Evolutionary conservation across 2,329 filamentous ascomycete genomes (phyloP).

Genomic region (Pyricularia grisea): DNA sequence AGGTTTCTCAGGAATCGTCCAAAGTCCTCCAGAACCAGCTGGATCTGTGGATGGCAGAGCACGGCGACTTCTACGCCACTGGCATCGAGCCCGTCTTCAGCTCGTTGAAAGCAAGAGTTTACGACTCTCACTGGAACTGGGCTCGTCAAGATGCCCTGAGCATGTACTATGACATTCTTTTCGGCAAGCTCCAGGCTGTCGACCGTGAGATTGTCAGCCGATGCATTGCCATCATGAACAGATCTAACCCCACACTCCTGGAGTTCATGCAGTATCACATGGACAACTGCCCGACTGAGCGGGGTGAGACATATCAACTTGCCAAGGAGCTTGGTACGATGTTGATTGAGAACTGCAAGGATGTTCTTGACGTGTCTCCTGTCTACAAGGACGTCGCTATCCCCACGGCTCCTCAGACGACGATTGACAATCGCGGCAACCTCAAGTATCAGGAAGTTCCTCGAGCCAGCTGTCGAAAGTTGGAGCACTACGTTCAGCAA

Average conservation of each 20-base stretch:
- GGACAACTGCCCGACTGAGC: slow-evolving; percentile 93
- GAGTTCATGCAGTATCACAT: slow-evolving; percentile 99
- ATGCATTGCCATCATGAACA: slow-evolving; percentile 99
- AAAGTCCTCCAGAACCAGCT: slow-evolving; percentile 85
- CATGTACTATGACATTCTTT: slow-evolving; percentile 99
- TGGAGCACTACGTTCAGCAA: slow-evolving; percentile 96
- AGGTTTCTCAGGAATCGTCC: slow-evolving; percentile 76
- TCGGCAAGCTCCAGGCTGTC: slow-evolving; percentile 83
- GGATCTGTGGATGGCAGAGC: slow-evolving; percentile 90
- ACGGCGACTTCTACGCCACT: slow-evolving; percentile 90
- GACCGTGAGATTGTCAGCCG: slow-evolving; percentile 98
- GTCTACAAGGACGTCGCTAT: slow-evolving; percentile 94
- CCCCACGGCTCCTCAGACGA: slow-evolving; percentile 85
- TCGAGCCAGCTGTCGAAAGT: slow-evolving; percentile 81
- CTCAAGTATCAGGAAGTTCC: slow-evolving; percentile 86
- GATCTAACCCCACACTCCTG: slow-evolving; percentile 87
- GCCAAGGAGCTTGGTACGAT: slow-evolving; percentile 89
- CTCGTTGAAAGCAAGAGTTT: slow-evolving; percentile 85
- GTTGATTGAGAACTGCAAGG: slow-evolving; percentile 95
- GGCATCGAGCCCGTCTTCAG: slow-evolving; percentile 95
- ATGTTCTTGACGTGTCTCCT: slow-evolving; percentile 73
- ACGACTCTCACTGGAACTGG: slow-evolving; percentile 99
- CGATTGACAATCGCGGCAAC: slow-evolving; percentile 86
- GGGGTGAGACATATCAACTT: slow-evolving; percentile 95
- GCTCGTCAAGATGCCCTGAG: slow-evolving; percentile 91